These are phyloP conservation scores for Podaxis rugospora DNA, from an alignment of 768 basidiomycete genomes.

Conservation along the genomic window DNA sequence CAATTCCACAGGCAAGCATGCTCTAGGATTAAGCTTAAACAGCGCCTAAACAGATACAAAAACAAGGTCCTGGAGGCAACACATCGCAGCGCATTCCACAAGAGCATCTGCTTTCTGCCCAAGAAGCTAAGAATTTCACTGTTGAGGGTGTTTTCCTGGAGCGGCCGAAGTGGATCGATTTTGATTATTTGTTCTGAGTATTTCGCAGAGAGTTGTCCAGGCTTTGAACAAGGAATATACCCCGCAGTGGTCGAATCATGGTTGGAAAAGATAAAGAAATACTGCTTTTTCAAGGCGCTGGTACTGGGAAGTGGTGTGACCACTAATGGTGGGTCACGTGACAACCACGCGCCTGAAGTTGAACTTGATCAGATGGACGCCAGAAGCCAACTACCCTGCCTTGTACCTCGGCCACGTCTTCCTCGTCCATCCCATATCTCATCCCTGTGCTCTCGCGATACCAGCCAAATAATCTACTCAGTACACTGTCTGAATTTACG, in stretches of 20 bases:
- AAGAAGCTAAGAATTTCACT: conserved; percentile 37
- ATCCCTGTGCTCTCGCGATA: not conserved
- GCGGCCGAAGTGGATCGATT: conserved; percentile 54
- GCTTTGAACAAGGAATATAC: too few relatives aligned
- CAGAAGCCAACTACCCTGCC: not conserved
- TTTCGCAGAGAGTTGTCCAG: not conserved
- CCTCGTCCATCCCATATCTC: not conserved
- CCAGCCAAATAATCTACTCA: not conserved
- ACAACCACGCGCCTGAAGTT: conserved; percentile 1
- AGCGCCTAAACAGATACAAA: not conserved
- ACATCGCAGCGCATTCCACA: conserved; percentile 35
- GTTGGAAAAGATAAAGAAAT: not conserved
- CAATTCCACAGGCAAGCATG: conserved; percentile 40
- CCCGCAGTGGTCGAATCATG: not conserved
- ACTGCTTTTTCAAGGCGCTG: not conserved
- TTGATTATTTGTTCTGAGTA: conserved; percentile 32
- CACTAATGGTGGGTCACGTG: not conserved
- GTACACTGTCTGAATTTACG: not conserved
- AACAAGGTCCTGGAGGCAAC: conserved; percentile 52
- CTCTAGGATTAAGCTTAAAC: too few relatives aligned
- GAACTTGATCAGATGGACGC: conserved; percentile 1
- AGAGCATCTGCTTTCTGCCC: conserved; percentile 41
- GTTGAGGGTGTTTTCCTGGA: conserved; percentile 48
- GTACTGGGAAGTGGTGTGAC: not conserved
- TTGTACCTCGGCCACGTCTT: not conserved